Percentiles rank a stretch among this genome's conserved stretches.
Conservation (phyloP, 129 eudicot genomes). For the Silybum marianum region DNA sequence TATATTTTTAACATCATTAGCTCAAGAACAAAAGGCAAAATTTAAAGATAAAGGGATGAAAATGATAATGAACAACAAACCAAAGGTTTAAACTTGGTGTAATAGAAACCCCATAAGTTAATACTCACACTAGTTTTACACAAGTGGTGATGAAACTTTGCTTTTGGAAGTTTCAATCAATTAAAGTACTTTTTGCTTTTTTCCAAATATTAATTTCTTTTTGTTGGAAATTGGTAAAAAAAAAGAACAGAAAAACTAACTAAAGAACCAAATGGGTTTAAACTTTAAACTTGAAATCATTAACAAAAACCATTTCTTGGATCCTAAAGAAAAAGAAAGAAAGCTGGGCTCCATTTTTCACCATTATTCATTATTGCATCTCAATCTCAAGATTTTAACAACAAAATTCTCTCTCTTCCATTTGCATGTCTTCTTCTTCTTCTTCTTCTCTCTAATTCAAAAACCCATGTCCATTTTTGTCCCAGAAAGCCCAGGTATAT, state of each 20-base stretch:
- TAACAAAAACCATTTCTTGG: conserved; percentile 37
- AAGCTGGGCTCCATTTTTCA: conserved; percentile 41
- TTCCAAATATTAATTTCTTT: conserved; percentile 16
- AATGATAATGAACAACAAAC: too few species aligned
- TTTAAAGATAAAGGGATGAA: too few species aligned
- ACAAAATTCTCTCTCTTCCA: conserved; percentile 27
- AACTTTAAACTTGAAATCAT: background rate
- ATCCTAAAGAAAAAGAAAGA: conserved; percentile 24
- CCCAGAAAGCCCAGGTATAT: conserved; percentile 54
- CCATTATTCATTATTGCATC: conserved; percentile 34
- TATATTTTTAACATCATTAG: too few species aligned
- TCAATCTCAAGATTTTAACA: conserved; percentile 35
- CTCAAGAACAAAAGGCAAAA: too few species aligned
- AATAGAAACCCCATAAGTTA: background rate
- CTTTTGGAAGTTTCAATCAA: conserved; percentile 30
- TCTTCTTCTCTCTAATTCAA: conserved; percentile 40
- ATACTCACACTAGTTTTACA: background rate
- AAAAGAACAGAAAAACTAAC: conserved; percentile 20
- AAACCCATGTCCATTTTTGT: conserved; percentile 47
- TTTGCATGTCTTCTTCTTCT: conserved; percentile 41
- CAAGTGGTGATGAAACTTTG: conserved; percentile 28
- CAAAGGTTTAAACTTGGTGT: too few species aligned
- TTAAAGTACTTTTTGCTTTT: conserved; percentile 39
- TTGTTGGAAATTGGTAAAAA: conserved; percentile 19
- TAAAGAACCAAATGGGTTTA: background rate